A percentile compares a stretch with the other conserved stretches of the same genome.
Evolutionary conservation across 805 yeast species (phyloP).

Genomic region (Maudiozyma barnettii): DNA sequence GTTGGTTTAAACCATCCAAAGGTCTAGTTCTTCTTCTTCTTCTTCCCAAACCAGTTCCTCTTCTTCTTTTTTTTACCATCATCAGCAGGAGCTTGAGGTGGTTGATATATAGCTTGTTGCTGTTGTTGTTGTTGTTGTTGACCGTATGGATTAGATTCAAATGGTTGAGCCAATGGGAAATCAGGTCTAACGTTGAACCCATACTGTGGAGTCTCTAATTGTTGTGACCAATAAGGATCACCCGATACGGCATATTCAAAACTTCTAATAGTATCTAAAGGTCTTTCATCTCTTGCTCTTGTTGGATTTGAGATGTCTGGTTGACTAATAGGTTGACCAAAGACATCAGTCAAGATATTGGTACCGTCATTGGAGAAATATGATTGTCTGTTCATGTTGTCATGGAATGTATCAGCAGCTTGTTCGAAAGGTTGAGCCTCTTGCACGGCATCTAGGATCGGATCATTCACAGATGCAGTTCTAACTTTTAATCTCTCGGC

Average conservation of each 20-base stretch:
- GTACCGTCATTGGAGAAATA: conserved; percentile 32
- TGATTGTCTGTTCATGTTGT: conserved; percentile 32
- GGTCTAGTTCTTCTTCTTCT: conserved; percentile 46
- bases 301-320: conserved; percentile 93
- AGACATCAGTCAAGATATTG: conserved; percentile 54
- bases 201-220: conserved; percentile 63
- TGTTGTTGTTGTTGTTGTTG: conserved; percentile 12
- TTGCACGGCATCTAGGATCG: conserved; percentile 85
- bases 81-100: conserved; percentile 35
- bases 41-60: conserved; percentile 71
- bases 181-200: conserved; percentile 83
- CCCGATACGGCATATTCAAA: conserved; percentile 86
- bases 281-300: conserved; percentile 88
- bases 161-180: conserved; percentile 32
- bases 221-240: conserved; percentile 68
- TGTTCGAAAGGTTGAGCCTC: conserved; percentile 94
- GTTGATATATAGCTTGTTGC: conserved; percentile 54
- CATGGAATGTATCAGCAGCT: conserved; percentile 31
- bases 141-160: conserved; percentile 4
- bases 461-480: conserved; percentile 71
- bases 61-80: conserved; percentile 46
- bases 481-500: conserved; percentile 50
- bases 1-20: too few species aligned
- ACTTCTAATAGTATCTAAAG: conserved; percentile 87
- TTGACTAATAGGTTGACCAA: conserved; percentile 68